Percentiles rank a stretch among this genome's conserved stretches.
phyloP scores from a whole-genome alignment of 352 stramenopile species.

The Halophytophthora polymorphica region DNA sequence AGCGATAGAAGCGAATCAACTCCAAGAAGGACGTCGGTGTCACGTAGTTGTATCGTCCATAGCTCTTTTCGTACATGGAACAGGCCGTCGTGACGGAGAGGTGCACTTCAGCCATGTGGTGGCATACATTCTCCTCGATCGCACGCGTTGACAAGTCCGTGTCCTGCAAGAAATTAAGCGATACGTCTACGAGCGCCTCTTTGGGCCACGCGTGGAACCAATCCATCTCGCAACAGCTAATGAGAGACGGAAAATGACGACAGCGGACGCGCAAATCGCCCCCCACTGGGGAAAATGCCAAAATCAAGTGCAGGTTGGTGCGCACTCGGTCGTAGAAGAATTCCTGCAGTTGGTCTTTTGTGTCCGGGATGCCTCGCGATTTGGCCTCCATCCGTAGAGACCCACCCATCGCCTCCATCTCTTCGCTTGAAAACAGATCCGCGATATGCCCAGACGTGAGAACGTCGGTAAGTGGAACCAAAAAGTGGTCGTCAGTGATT shows the following conservation, averaged over 20 bases:
- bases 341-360: slow-evolving; percentile 86
- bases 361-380: slow-evolving; percentile 80
- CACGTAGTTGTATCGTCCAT: slow-evolving; percentile 89
- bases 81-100: slow-evolving; percentile 80
- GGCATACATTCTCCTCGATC: slow-evolving; percentile 89
- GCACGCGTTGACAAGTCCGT: slow-evolving; percentile 56
- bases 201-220: slow-evolving; percentile 92
- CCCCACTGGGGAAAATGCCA: slow-evolving; percentile 86
- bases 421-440: slow-evolving; percentile 85
- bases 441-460: slow-evolving; percentile 72
- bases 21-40: slow-evolving; percentile 92
- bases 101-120: slow-evolving; percentile 93
- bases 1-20: slow-evolving; percentile 91
- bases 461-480: slow-evolving; percentile 87
- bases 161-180: slow-evolving; percentile 82
- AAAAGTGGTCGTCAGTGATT: slow-evolving; percentile 80
- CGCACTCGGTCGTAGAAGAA: slow-evolving; percentile 90
- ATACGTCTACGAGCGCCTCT: slow-evolving; percentile 85
- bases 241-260: slow-evolving; percentile 76
- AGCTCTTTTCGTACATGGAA: slow-evolving; percentile 64
- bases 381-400: slow-evolving; percentile 83
- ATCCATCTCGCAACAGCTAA: slow-evolving; percentile 75
- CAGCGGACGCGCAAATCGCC: slow-evolving; percentile 66
- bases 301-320: slow-evolving; percentile 83
- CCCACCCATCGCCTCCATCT: slow-evolving; percentile 85